Evolutionary conservation across 306 rosid genomes (phyloP).

Genomic region (Castanea crenata): DNA sequence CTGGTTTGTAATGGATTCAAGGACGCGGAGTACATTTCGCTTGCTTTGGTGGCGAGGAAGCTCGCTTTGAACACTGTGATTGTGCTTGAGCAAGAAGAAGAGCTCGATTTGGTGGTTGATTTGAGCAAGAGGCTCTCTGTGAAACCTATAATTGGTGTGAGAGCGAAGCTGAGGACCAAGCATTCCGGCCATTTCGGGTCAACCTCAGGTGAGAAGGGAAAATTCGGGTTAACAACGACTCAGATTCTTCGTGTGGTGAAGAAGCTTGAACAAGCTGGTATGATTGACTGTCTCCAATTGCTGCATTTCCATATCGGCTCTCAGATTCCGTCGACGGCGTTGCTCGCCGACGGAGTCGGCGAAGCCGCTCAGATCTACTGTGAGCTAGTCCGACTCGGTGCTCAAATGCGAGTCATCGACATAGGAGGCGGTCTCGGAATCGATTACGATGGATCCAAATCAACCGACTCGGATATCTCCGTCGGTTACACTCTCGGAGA

Average conservation of each 20-base stretch:
- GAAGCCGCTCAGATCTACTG: conserved; percentile 96
- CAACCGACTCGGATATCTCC: conserved; percentile 64
- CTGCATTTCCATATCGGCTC: conserved; percentile 93
- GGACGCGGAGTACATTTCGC: conserved; percentile 65
- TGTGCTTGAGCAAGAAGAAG: conserved; percentile 87
- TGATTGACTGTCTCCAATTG: conserved; percentile 83
- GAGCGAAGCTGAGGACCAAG: conserved; percentile 83
- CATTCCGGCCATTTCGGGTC: conserved; percentile 87
- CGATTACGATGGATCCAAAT: conserved; percentile 84
- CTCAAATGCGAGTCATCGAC: conserved; percentile 70
- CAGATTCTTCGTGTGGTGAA: conserved; percentile 70
- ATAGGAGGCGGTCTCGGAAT: conserved; percentile 92
- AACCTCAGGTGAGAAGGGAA: conserved; percentile 90
- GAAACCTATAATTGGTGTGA: conserved; percentile 71
- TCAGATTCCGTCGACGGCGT: conserved; percentile 68
- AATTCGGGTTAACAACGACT: conserved; percentile 71
- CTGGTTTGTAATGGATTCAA: conserved; percentile 80
- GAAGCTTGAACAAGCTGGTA: conserved; percentile 57
- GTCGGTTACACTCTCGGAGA: conserved; percentile 67
- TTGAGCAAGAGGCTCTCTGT: conserved; percentile 61
- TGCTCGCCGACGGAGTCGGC: conserved; percentile 65
- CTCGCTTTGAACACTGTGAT: conserved; percentile 70
- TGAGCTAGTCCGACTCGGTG: conserved; percentile 82
- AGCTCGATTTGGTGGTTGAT: conserved; percentile 65
- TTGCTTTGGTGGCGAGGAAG: conserved; percentile 74